Evolutionary conservation across 768 basidiomycete species (phyloP), one percentile per base, ranked within the genome.

Genomic region (Tylopilus sp.): DNA sequence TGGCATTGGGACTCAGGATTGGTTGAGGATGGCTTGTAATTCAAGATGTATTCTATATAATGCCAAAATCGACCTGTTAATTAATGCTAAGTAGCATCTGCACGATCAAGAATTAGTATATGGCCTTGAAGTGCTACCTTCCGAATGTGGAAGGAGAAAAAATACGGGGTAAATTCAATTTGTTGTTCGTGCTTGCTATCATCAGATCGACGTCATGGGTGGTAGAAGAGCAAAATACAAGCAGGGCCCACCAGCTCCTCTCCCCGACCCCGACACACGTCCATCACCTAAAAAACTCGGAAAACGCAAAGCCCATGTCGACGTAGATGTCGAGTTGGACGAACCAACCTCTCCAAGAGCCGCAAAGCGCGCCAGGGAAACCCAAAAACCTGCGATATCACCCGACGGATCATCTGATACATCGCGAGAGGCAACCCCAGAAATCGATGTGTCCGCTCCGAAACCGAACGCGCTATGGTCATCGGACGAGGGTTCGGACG

Each of bases 141-240:
- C 68, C 65, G 34, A 59, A 65, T 58, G 43, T n/a, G 63, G 63
- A 62, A 64, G 52, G 53, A 52, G 55, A 59, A 56, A 64, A 64
- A 66, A 68, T 50, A 45, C 6, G 12, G 6, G 30, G n/a, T 25
- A 45, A 13, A 11, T 36, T 31, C 48, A 5, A 10, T 25, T 49
- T 26, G n/a, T 25, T 19, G 16, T 34, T 36, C 4, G 38, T 19
- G 4, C 25, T 33, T 45, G 16, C 46, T 22, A 47, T 41, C 36
- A 34, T 52, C 30, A 52, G 46, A 41, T 33, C 54, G 9, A 49
- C 56, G 61, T 42, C 45, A 93, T 94, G 92, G 92, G 92, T 56
- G 92, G 92, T 41, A 82, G 91, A 64, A 83, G 89, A 57, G 81
- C 89, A 60, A 91, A 88, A 70, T 85, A 87, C 72, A 93, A 93